phyloP scores from a whole-genome alignment of 2,329 filamentous ascomycete genomes.

The Colletotrichum theobromicola region DNA sequence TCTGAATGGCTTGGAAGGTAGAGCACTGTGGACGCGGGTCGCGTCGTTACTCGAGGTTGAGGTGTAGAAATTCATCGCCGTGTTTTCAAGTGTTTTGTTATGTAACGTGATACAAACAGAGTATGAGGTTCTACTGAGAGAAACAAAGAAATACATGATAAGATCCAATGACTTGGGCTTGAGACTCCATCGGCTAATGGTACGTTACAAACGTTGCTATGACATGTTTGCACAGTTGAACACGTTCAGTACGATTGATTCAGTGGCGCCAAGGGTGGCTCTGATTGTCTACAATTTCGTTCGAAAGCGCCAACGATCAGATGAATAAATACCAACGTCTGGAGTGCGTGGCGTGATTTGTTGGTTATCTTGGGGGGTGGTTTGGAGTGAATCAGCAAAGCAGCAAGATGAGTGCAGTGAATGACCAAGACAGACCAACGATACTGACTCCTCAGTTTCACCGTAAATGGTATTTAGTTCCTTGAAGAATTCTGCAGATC shows the following conservation, averaged over 20 bases:
- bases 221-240: background rate
- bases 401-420: background rate
- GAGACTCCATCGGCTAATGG: accelerated
- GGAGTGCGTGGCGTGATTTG: background rate
- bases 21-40: background rate
- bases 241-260: background rate
- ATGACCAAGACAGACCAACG: background rate
- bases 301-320: background rate
- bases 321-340: background rate
- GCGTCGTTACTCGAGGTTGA: background rate
- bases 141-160: background rate
- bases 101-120: background rate
- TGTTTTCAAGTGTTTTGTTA: background rate
- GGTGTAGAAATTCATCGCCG: background rate
- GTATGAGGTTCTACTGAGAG: background rate
- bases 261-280: background rate
- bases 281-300: background rate
- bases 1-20: background rate
- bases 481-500: background rate
- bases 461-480: background rate
- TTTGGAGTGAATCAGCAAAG: background rate
- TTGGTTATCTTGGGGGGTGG: background rate
- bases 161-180: background rate
- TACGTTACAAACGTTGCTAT: background rate
- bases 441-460: background rate